Conservation (phyloP, 2,329 filamentous ascomycete genomes). For the Pestalotiopsis sp. region DNA sequence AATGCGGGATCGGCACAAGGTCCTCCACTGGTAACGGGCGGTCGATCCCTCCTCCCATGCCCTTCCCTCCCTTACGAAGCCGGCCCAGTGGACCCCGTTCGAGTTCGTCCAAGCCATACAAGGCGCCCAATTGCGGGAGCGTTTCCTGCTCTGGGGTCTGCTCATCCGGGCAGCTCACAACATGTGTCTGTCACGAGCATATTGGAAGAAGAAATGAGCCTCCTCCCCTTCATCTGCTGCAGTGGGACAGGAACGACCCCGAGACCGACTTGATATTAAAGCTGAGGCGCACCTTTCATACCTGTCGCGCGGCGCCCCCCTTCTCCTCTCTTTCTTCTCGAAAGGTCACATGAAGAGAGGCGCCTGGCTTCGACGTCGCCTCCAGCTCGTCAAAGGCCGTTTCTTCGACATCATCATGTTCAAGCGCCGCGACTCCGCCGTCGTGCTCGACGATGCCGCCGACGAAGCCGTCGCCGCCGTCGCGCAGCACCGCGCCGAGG, state of each 20-base stretch:
- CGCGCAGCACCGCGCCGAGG: conserved; percentile 4
- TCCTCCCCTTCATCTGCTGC: background rate
- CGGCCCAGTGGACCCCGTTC: background rate
- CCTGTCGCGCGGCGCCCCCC: background rate
- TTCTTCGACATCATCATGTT: background rate
- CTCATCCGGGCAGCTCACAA: background rate
- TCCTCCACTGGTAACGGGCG: background rate
- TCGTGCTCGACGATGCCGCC: conserved; percentile 2
- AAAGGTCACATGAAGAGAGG: background rate
- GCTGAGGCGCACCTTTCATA: background rate
- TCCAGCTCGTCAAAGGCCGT: conserved; percentile 1
- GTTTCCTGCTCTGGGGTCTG: no score
- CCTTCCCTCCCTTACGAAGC: background rate
- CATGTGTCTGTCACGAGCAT: conserved; percentile 11
- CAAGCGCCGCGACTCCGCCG: background rate
- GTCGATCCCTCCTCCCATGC: conserved; percentile 1
- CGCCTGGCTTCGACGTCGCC: conserved; percentile 5
- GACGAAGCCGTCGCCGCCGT: background rate
- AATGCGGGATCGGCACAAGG: conserved; percentile 7
- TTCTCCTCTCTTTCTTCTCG: background rate
- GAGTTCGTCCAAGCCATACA: background rate
- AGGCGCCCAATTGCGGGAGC: background rate
- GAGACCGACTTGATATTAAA: background rate
- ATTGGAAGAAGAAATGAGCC: background rate
- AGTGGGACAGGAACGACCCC: no score